phyloP scores from a whole-genome alignment of 257 asterid genomes.

The Hygrophila difformis region DNA sequence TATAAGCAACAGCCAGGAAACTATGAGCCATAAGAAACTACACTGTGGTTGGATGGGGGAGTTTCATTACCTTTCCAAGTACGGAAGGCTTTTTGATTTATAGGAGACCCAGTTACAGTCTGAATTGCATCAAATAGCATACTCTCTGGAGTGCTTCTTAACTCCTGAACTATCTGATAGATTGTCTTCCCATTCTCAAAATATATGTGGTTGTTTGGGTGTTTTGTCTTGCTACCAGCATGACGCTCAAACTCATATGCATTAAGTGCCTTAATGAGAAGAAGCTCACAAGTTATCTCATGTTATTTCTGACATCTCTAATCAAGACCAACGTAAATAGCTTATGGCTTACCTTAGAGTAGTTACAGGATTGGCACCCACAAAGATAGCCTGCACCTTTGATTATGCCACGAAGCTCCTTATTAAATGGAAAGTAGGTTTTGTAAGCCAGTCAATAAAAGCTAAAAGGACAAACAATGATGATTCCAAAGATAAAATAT shows the following conservation, averaged over 20 bases:
- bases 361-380: constrained; percentile 76
- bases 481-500: constrained; percentile 1
- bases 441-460: constrained; percentile 18
- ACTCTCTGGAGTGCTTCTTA: constrained; percentile 73
- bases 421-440: constrained; percentile 18
- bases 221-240: constrained; percentile 88
- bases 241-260: constrained; percentile 95
- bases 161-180: constrained; percentile 90
- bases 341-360: constrained; percentile 62
- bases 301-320: too few species aligned
- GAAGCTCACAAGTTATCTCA: too few species aligned
- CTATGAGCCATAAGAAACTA: constrained; percentile 6
- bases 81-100: constrained; percentile 87
- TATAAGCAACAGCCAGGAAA: too few species aligned
- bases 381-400: constrained; percentile 92
- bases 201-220: constrained; percentile 91
- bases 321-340: neutral
- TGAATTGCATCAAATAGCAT: constrained; percentile 69
- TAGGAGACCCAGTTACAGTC: constrained; percentile 83
- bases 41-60: neutral
- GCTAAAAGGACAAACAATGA: constrained; percentile 4
- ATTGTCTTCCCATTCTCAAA: constrained; percentile 87
- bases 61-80: constrained; percentile 78
- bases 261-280: constrained; percentile 55
- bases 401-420: constrained; percentile 90